Evolutionary conservation across 169 alveolate genomes (phyloP).

Genomic region (Eimeria acervulina): DNA sequence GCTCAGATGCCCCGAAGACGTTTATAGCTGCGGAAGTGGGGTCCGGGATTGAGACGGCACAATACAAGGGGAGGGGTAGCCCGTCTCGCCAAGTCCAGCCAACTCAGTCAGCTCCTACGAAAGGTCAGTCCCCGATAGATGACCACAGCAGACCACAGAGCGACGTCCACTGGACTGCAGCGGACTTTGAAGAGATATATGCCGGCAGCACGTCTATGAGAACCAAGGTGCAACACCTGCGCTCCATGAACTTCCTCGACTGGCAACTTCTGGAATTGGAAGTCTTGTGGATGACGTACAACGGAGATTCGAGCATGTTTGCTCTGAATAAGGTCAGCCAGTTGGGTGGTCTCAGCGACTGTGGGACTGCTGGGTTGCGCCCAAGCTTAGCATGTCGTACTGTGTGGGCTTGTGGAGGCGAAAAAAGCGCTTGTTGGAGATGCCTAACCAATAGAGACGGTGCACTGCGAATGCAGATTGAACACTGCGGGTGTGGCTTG

Average conservation of each 20-base stretch:
- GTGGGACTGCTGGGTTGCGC: not conserved
- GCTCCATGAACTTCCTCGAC: conserved; percentile 52
- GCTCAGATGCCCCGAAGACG: conserved; percentile 18
- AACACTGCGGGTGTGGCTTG: not conserved
- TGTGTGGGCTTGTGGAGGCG: not conserved
- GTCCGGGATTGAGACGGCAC: not conserved
- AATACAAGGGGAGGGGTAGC: not conserved
- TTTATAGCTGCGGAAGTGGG: too few relatives aligned
- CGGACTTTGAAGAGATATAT: conserved; percentile 63
- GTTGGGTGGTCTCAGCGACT: not conserved
- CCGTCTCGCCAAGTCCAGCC: not conserved
- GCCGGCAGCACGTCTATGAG: conserved; percentile 41
- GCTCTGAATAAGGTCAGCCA: conserved; percentile 74
- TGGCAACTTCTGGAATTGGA: conserved; percentile 48
- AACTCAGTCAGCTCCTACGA: not conserved
- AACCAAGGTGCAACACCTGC: conserved; percentile 24
- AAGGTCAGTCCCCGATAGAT: not conserved
- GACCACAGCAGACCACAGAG: not conserved
- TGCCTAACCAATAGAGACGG: too few relatives aligned
- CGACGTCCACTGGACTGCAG: conserved; percentile 65
- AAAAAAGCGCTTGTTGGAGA: too few relatives aligned
- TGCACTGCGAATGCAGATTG: not conserved
- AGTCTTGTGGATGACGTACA: conserved; percentile 68
- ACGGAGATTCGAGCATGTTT: conserved; percentile 79
- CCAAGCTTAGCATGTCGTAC: not conserved